phyloP scores from a whole-genome alignment of 192 early-diverging fungal species.

The Geosiphon pyriformis region DNA sequence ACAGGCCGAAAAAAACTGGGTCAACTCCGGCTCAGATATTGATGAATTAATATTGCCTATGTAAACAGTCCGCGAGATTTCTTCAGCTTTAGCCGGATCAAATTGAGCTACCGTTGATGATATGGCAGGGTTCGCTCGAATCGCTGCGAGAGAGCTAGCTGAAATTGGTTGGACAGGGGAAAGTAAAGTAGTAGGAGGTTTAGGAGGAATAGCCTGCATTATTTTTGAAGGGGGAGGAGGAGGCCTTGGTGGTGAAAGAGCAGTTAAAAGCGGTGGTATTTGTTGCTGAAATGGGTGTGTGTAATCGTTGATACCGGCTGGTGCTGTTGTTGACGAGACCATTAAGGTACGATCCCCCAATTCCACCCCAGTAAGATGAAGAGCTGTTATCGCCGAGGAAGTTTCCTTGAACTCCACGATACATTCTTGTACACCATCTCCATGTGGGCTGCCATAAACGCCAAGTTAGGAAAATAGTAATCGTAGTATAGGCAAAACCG shows the following conservation, averaged over 20 bases:
- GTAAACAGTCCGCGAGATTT: slow-evolving; percentile 72
- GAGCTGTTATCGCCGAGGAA: slow-evolving; percentile 42
- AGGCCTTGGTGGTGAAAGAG: slow-evolving; percentile 17
- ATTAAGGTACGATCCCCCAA: slow-evolving; percentile 60
- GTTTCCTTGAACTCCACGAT: slow-evolving; percentile 53
- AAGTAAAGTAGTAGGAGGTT: slow-evolving; percentile 35
- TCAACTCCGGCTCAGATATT: slow-evolving; percentile 57
- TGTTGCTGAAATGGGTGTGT: slow-evolving; percentile 11
- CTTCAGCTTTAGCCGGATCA: slow-evolving; percentile 65
- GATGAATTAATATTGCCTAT: slow-evolving; percentile 61
- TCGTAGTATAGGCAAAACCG: background rate
- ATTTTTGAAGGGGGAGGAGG: slow-evolving; percentile 9
- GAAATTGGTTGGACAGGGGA: slow-evolving; percentile 39
- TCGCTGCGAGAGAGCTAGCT: slow-evolving; percentile 30
- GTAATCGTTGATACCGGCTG: slow-evolving; percentile 19
- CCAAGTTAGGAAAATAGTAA: background rate
- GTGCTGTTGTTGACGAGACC: slow-evolving; percentile 34
- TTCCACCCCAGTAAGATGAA: slow-evolving; percentile 61
- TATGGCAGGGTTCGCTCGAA: slow-evolving; percentile 41
- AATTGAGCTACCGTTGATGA: slow-evolving; percentile 48
- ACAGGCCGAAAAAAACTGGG: slow-evolving; percentile 52
- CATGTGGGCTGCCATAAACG: slow-evolving; percentile 24
- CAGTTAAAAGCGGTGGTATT: slow-evolving; percentile 5
- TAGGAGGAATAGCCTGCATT: slow-evolving; percentile 22
- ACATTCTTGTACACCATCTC: slow-evolving; percentile 47